Base-by-base conservation (phyloP, 1,284 basidiomycete species). In the Laetiporus sulphureus region DNA sequence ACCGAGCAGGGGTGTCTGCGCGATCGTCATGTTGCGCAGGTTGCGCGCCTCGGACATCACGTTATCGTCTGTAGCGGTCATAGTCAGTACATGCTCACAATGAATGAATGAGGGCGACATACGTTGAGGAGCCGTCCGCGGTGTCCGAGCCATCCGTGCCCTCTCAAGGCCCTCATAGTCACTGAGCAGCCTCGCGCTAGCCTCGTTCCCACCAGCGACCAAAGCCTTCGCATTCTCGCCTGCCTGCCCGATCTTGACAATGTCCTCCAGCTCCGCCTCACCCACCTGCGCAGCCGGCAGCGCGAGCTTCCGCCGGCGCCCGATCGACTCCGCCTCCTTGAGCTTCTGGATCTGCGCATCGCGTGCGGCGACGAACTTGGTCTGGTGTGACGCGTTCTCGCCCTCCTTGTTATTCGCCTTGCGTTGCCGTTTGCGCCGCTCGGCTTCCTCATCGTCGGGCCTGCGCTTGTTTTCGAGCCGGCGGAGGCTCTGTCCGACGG, bases 271-370 rank as follows among this genome's bases (percentile, higher is more conserved):
- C 65, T 99, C 95, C 5, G 74, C 68, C 64, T 99, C 93, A n/a
- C 90, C 90, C 3, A 99, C 96, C 59, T 99, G 95, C 2, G 95
- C 91, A 16, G 73, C 71, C 0, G 96, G 96, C 10, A 99, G 72
- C 45, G 81, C 79, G 36, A 99, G 72, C 62, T 90, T 91, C 53
- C 91, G 69, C 47, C 96, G 70, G 54, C 92, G 80, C 20, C 91
- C 87, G 45, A 99, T 94, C 44, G 91, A 91, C 63, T 98, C 93
- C 15, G 93, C 93, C 62, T 99, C 95, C 61, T 95, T 95, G 49
- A 98, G 72, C 63, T 94, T 94, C 60, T 95, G 90, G 50, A 99
- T 95, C 60, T 98, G 93, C 2, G 92, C 93, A 60, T 99, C 94
- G 46, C 94, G 83, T 5, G 91, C 90, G 19, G 92, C 83, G 31